Percentiles rank a stretch among this genome's conserved stretches.
Evolutionary conservation across 2,329 filamentous ascomycete genomes (phyloP).

Genomic region (Penicillium rolfsii): DNA sequence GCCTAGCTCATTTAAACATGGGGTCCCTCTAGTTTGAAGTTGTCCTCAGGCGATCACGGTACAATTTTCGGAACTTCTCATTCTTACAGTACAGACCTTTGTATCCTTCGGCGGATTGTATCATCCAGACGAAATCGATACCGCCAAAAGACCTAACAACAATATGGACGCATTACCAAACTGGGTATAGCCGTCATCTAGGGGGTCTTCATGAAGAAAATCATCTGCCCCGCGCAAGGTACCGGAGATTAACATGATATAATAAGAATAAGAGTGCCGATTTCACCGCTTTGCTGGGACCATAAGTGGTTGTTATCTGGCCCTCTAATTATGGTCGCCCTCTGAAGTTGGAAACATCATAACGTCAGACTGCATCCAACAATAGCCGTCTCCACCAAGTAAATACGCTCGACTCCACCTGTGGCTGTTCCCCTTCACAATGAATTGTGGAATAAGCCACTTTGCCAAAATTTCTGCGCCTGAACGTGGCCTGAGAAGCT

Average conservation of each 20-base stretch:
- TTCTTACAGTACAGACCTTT: background rate
- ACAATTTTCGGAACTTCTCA: background rate
- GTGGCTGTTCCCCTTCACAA: constrained; percentile 11
- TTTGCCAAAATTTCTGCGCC: background rate
- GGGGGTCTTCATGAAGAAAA: constrained; percentile 12
- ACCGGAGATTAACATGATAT: background rate
- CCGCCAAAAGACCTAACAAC: background rate
- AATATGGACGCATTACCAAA: background rate
- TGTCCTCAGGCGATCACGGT: background rate
- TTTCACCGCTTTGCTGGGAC: background rate
- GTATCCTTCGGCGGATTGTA: background rate
- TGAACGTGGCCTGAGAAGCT: background rate
- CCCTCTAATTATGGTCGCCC: background rate
- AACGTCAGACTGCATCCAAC: constrained; percentile 15
- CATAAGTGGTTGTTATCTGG: background rate
- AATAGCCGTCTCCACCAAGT: constrained; percentile 11
- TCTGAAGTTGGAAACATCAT: background rate
- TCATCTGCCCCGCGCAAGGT: constrained; percentile 15
- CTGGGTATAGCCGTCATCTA: constrained; percentile 1
- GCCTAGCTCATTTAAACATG: background rate
- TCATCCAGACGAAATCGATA: background rate
- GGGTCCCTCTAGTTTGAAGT: background rate
- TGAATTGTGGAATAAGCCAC: background rate
- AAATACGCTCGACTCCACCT: constrained; percentile 15
- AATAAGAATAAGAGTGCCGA: background rate